Percentiles rank a stretch among this genome's conserved stretches.
These are phyloP conservation scores for Colletotrichum lini DNA, from an alignment of 2,329 filamentous ascomycete species.

Conservation along the genomic window DNA sequence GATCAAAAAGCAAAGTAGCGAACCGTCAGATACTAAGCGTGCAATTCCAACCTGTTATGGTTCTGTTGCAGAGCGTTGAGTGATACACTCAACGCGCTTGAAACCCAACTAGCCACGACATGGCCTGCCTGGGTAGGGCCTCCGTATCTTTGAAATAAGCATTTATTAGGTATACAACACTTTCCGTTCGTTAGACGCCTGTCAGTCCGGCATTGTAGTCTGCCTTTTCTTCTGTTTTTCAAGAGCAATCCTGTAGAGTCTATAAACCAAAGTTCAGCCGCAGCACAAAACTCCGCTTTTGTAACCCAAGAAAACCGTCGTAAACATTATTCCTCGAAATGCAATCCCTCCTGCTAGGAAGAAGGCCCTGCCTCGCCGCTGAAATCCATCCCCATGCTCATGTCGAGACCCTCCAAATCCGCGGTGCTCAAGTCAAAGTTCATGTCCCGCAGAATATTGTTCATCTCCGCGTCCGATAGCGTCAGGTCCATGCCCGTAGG, in stretches of 20 bases:
- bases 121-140: too few relatives aligned
- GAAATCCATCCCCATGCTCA: slow-evolving; percentile 38
- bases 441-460: slow-evolving; percentile 60
- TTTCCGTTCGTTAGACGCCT: neutral
- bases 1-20: too few relatives aligned
- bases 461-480: slow-evolving; percentile 56
- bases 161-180: neutral
- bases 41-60: too few relatives aligned
- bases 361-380: slow-evolving; percentile 15
- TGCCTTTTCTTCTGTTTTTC: neutral
- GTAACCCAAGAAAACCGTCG: too few relatives aligned
- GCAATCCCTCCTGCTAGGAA: neutral
- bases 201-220: neutral
- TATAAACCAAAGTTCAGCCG: neutral
- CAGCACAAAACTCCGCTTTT: neutral
- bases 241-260: too few relatives aligned
- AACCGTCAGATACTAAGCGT: too few relatives aligned
- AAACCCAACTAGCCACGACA: neutral
- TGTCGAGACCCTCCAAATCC: slow-evolving; percentile 43
- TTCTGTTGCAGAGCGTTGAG: too few relatives aligned
- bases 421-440: slow-evolving; percentile 56
- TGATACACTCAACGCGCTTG: neutral
- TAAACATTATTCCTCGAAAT: neutral
- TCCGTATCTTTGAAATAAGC: neutral
- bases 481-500: slow-evolving; percentile 53